Evolutionary conservation across 164 flowering plant species (phyloP), one percentile per base, ranked within the genome.

Genomic region (Vitis vinifera): DNA sequence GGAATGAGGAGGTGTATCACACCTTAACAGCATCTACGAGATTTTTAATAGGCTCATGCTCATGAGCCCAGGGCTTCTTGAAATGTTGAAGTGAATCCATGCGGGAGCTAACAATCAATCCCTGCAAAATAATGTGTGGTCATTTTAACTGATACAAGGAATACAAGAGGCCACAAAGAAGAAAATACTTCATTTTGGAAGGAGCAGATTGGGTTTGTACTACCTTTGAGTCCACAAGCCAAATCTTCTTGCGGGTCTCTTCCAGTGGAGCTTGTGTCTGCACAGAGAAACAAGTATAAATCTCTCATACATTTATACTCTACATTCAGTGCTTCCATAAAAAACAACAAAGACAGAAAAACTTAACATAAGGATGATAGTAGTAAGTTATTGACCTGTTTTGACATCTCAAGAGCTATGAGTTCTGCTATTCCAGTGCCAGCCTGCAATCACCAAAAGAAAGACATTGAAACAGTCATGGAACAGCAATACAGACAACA

Each of bases 31-130:
- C 99, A 71, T 91, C 88, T 50, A 88, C 62, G 58, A 95, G 89
- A 23, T 78, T 78, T 51, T 71, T 84, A 37, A 90, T 77, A 7
- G 98, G 98, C 73, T 91, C 91, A 70, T 90, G 99, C 10, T 93
- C 98, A 80, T 95, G 99, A 64, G 98, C 98, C 99, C 99, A 95
- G 8, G 97, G 97, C 81, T 85, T 83, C 86, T 95, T 95, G 79
- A 95, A 95, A 82, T 93, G 94, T 77, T 91, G 97, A 51, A 95
- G 93, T 12, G 97, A 86, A 51, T 89, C 97, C 77, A 69, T 74
- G 13, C 98, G 87, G 3, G 94, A 88, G 63, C 83, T 83, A 53
- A 95, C 98, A 72, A 95, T 95, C 77, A 93, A 77, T 19, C 99
- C 99, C 99, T 94, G 80, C 55, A 75, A 76, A 30, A 73, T 9